Base-by-base conservation (phyloP, 441 rosid genomes). In the Euphorbia neoarborescens region DNA sequence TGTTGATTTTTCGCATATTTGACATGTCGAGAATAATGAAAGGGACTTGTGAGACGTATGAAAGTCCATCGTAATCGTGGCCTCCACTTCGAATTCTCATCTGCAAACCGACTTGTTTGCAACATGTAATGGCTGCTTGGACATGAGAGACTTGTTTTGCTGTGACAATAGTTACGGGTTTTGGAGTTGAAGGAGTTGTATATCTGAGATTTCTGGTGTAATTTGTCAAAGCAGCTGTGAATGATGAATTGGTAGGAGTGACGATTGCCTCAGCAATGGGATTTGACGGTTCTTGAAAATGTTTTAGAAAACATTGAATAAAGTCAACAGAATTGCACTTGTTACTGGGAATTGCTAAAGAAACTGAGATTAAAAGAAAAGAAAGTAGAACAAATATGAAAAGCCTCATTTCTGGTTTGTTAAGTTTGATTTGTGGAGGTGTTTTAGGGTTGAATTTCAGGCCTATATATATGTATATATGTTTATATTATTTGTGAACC, bases 51-150 rank as follows among this genome's bases (percentile, higher is more conserved):
- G 86, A 81, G 54, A 74, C 73, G 70, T 84, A 90, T 0, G 92
- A 90, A 32, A 81, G 30, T 2, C 89, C 97, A 19, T 86, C 92
- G 54, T 80, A 89, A 61, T 90, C 96, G 28, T 89, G 96, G 20
- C 91, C 96, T 0, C 92, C 94, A 62, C 97, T 89, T 1, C 92
- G 81, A 68, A 87, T 85, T 68, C 82, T 84, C 54, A 90, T 69
- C 17, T 68, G 78, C 19, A 74, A 74, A 20, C 83, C 82, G 6
- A 77, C 42, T 9, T 69, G 38, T 54, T 76, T 79, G 30, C 84
- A 70, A 65, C 91, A 88, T n/a, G n/a, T 25, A 4, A 89, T 80
- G 14, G 91, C 84, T 3, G 90, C 84, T 65, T 82, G 86, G 63
- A 90, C 86, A 62, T 90, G 87, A 68, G 83, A 75, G 5, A 78